phyloP scores from a whole-genome alignment of 140 eudicot genomes.

The Cichorium intybus region DNA sequence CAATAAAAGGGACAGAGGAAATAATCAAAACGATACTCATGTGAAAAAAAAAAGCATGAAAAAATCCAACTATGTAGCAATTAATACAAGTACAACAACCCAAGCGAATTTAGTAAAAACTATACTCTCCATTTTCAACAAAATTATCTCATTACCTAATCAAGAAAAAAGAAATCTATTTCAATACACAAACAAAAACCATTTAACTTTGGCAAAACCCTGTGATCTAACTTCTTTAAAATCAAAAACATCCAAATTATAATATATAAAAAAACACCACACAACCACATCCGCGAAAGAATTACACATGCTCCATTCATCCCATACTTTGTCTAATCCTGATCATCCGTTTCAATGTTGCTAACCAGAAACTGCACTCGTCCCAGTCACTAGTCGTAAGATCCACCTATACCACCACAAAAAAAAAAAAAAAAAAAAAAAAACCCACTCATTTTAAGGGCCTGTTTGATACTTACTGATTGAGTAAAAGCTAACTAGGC shows the following conservation, averaged over 20 bases:
- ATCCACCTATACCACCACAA: constrained; percentile 42
- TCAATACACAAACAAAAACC: constrained; percentile 10
- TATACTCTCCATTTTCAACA: not conserved
- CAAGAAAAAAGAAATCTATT: constrained; percentile 7
- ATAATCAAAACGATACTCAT: no score
- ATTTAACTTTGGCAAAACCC: not conserved
- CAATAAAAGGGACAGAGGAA: no score
- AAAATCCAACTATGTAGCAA: no score
- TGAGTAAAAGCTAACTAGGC: no score
- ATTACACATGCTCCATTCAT: constrained; percentile 17
- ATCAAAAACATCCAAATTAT: not conserved
- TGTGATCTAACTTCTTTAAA: constrained; percentile 7
- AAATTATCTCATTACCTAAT: not conserved
- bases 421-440: no score
- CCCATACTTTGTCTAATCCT: constrained; percentile 71
- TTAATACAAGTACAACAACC: not conserved
- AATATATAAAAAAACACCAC: constrained; percentile 7
- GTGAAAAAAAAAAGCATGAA: no score
- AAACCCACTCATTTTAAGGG: not conserved
- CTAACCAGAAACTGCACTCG: constrained; percentile 90
- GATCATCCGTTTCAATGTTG: constrained; percentile 85
- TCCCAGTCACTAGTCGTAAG: constrained; percentile 96
- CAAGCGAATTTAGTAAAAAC: not conserved
- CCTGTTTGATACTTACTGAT: no score
- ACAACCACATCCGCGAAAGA: not conserved